Evolutionary conservation across 305 asterid species (phyloP).

Genomic region (Fraxinus xanthoxyloides): DNA sequence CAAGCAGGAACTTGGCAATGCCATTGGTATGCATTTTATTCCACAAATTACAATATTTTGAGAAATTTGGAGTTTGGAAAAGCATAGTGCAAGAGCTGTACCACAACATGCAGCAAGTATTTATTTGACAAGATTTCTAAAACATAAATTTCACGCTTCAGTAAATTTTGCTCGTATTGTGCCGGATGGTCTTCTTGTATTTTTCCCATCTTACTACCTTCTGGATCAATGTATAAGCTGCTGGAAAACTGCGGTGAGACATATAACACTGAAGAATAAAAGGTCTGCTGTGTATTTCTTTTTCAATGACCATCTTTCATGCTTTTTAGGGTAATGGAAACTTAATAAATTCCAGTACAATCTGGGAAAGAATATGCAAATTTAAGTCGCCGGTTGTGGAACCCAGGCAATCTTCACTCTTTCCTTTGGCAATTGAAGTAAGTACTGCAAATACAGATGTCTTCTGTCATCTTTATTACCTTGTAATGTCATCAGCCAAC

Average conservation of each 20-base stretch:
- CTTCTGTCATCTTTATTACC: constrained; percentile 7
- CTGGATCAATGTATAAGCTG: constrained; percentile 81
- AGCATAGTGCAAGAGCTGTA: background rate
- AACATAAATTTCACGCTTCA: constrained; percentile 38
- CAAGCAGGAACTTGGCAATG: constrained; percentile 95
- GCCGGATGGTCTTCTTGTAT: constrained; percentile 96
- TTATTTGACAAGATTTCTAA: constrained; percentile 30
- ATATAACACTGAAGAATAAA: constrained; percentile 20
- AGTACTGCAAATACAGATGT: constrained; percentile 24
- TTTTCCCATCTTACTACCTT: constrained; percentile 91
- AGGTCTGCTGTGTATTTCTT: constrained; percentile 9
- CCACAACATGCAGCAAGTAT: constrained; percentile 14
- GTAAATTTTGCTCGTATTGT: constrained; percentile 97
- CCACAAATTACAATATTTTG: background rate
- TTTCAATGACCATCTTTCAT: constrained; percentile 21
- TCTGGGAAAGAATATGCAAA: constrained; percentile 99
- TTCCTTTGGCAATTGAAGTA: constrained; percentile 83
- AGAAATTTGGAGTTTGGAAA: background rate
- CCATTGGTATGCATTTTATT: constrained; percentile 67
- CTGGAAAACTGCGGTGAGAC: constrained; percentile 82
- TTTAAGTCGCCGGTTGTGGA: constrained; percentile 91
- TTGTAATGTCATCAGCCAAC: constrained; percentile 14
- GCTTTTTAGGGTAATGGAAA: constrained; percentile 57
- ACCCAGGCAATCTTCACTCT: constrained; percentile 93
- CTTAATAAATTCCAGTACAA: constrained; percentile 57